Percentiles rank a stretch among this genome's conserved stretches.
Evolutionary conservation across 1,284 basidiomycete species (phyloP).

Genomic region (Butyriboletus appendiculatus): DNA sequence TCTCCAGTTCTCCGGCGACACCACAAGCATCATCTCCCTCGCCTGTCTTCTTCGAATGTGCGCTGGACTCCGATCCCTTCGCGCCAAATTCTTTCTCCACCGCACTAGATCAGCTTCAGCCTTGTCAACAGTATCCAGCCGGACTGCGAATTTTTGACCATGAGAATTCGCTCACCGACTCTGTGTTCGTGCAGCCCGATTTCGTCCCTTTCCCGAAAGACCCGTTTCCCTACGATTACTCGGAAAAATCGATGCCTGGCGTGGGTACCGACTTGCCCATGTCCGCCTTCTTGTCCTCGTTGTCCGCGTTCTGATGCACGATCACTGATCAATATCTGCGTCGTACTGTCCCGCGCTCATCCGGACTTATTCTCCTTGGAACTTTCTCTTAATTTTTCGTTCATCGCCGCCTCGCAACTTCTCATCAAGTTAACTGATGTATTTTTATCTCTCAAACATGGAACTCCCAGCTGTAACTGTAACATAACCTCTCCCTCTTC

Average conservation of each 20-base stretch:
- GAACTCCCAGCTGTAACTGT: conserved; percentile 32
- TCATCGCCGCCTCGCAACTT: conserved; percentile 9
- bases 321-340: background rate
- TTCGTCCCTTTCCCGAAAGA: conserved; percentile 27
- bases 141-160: conserved; percentile 24
- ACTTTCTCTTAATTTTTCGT: conserved; percentile 2
- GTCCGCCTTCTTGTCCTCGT: conserved; percentile 35
- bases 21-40: conserved; percentile 29
- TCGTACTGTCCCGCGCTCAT: conserved; percentile 6
- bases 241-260: conserved; percentile 25
- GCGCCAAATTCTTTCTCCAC: conserved; percentile 54
- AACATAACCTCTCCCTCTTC: conserved; percentile 22
- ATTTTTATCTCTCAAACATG: conserved; percentile 30
- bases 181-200: conserved; percentile 20
- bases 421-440: conserved; percentile 21
- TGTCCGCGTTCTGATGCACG: conserved; percentile 31
- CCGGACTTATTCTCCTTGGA: conserved; percentile 7
- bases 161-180: conserved; percentile 9
- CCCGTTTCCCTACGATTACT: conserved; percentile 24
- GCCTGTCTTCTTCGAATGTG: conserved; percentile 27
- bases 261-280: conserved; percentile 32
- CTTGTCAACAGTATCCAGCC: conserved; percentile 24
- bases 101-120: conserved; percentile 28
- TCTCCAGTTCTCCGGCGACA: conserved; percentile 32
- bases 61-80: conserved; percentile 26